Evolutionary conservation across 805 yeast species (phyloP), one percentile per base, ranked within the genome.

Genomic region (Schizosaccharomyces cryophilus): DNA sequence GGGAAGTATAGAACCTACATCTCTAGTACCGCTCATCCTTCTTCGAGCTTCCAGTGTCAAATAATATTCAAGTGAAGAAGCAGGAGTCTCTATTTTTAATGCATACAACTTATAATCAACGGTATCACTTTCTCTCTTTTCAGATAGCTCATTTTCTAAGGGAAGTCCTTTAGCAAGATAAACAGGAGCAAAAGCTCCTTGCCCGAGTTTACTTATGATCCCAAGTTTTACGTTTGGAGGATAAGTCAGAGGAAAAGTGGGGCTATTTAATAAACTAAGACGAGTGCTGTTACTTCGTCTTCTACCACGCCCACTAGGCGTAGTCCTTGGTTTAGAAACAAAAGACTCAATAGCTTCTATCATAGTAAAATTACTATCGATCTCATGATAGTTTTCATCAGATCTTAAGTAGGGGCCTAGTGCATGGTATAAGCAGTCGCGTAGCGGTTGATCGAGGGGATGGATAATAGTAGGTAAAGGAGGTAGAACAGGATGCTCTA

Each of bases 121-220:
- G 13, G 77, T 73, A 68, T 85, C 89, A 7, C 17, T n/a, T 24
- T n/a, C 51, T 6, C 9, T 11, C 17, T 45, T 45, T n/a, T 6
- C 2, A n/a, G 51, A 45, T 7, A 24, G 4, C 51, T 19, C 51
- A 13, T 15, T 35, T 11, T 35, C 40, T 35, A 11, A 35, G 40
- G 15, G 40, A 35, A 35, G 40, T 11, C 13, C 40, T 45, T 45
- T 45, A 0, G 85, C 82, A 26, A 87, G 72, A 67, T 80, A 87
- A 0, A 87, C 95, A 1, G 80, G 75, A 0, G 89, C 94, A 71
- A 75, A 83, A 0, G 89, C 93, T n/a, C 95, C 94, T 66, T 77
- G 78, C 0, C 95, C 95, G 13, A 88, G 71, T 66, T 80, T 79
- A 59, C 73, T 72, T 31, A 77, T 74, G 61, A 83, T 69, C 38